Percentiles rank a stretch among this genome's conserved stretches.
These are phyloP conservation scores for Endothia cerciana DNA, from an alignment of 2,329 filamentous ascomycete species.

Conservation along the genomic window DNA sequence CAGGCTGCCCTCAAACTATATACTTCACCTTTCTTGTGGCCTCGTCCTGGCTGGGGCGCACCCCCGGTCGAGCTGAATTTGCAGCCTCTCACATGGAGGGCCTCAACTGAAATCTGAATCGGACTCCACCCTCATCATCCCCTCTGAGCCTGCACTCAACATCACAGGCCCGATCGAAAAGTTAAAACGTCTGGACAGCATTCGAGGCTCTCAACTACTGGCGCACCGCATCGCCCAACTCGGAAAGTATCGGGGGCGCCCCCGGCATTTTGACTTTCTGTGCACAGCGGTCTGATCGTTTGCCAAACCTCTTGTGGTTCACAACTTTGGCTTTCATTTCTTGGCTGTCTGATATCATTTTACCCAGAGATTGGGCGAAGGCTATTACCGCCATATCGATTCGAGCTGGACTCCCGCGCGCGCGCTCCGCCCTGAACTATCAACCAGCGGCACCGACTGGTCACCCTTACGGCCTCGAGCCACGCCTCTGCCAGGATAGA, in stretches of 20 bases:
- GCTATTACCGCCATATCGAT: constrained; percentile 8
- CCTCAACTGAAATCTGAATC: constrained; percentile 2
- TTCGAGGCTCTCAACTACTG: neutral
- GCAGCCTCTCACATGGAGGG: neutral
- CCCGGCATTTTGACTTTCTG: constrained; percentile 5
- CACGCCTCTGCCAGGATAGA: constrained; percentile 2
- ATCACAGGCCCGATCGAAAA: neutral
- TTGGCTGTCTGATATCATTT: neutral
- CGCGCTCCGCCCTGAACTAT: constrained; percentile 13
- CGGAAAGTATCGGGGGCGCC: neutral
- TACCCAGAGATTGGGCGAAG: neutral
- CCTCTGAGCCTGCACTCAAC: constrained; percentile 1
- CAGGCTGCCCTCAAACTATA: neutral
- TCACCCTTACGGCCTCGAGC: constrained; percentile 11
- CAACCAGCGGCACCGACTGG: constrained; percentile 16
- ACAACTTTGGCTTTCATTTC: neutral
- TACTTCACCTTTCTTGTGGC: neutral
- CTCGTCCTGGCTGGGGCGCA: neutral
- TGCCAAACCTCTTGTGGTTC: constrained; percentile 2
- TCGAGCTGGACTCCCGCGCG: neutral
- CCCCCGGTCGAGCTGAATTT: neutral
- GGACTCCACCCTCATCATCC: constrained; percentile 7
- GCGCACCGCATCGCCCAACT: neutral
- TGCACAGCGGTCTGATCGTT: constrained; percentile 5
- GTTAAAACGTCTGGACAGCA: neutral